Evolutionary conservation across 345 rosid species (phyloP).

Genomic region (Moringa oleifera): DNA sequence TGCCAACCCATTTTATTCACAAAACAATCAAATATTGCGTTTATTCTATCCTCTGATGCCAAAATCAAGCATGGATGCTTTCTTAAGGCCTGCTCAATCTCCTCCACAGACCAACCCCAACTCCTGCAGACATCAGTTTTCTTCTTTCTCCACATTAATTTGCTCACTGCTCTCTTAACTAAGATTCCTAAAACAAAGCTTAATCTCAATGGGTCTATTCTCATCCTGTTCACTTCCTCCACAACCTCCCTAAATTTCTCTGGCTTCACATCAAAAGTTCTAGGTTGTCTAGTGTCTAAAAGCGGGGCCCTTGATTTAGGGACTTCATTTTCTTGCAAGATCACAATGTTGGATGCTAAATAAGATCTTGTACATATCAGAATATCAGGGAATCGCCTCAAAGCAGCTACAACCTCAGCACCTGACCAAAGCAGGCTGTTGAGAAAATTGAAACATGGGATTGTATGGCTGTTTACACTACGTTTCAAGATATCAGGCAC

Average conservation of each 20-base stretch:
- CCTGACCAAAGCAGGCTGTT: background rate
- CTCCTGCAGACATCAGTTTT: conserved; percentile 3
- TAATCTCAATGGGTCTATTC: background rate
- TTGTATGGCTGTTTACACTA: no score
- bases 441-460: conserved; percentile 5
- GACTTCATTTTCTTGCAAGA: conserved; percentile 4
- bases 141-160: conserved; percentile 2
- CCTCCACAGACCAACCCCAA: conserved; percentile 24
- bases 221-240: conserved; percentile 11
- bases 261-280: background rate
- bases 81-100: conserved; percentile 15
- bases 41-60: conserved; percentile 22
- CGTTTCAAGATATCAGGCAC: no score
- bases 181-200: conserved; percentile 9
- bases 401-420: no score
- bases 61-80: conserved; percentile 18
- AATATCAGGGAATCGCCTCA: no score
- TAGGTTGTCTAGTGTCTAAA: background rate
- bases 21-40: conserved; percentile 14
- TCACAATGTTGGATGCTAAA: background rate
- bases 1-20: conserved; percentile 24
- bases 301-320: conserved; percentile 3
- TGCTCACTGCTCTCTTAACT: background rate
- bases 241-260: conserved; percentile 5
- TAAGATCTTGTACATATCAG: background rate